Base-by-base conservation (phyloP, 2,329 filamentous ascomycete genomes). In the Ophiognomonia clavigignenti-juglandacearum region DNA sequence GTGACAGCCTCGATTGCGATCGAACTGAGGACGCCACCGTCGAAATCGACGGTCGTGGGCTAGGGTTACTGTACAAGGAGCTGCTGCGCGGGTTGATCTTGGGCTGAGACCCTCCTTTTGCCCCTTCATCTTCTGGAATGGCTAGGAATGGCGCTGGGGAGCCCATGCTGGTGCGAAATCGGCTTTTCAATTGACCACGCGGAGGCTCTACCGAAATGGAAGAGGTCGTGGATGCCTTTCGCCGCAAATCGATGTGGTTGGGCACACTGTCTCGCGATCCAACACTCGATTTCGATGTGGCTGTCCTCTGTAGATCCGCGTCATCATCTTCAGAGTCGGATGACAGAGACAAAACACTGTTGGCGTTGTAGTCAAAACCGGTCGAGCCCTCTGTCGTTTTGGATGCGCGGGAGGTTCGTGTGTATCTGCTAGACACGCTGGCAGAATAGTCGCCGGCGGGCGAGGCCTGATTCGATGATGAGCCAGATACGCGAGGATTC, bases 381-480 rank as follows among this genome's bases (percentile, higher is more conserved):
- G 70, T 59, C 14, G 78, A 61, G 54, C 75, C 78, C 24, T 66
- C 65, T 0, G 75, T 77, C 14, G 67, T 69, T 48, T 66, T 74
- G 0, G 76, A 78, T 0, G 72, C 71, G 54, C 73, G 76, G 1
- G 77, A 80, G 0, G 73, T 77, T 35, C 73, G 68, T 2, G 75
- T 80, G 45, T 78, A 71, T 31, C 74, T 69, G 47, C 76, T 80
- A 4, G 76, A 79, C 45, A 79, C 62, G 55, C 77, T 81, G 3
- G 69, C 69, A 8, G 70, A 68, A 52, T 69, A 75, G 43, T 73
- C 70, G 10, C 61, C 64, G 4, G 61, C 62, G 13, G 62, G 61
- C 9, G 53, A 45, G 8, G 57, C 53, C n/a, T 59, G 53, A 7
- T 45, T 61, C 19, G 63, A 59, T 4, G 53, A 61, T 18, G 52